Conservation (phyloP, 768 basidiomycete genomes). For the Russula sp. region DNA sequence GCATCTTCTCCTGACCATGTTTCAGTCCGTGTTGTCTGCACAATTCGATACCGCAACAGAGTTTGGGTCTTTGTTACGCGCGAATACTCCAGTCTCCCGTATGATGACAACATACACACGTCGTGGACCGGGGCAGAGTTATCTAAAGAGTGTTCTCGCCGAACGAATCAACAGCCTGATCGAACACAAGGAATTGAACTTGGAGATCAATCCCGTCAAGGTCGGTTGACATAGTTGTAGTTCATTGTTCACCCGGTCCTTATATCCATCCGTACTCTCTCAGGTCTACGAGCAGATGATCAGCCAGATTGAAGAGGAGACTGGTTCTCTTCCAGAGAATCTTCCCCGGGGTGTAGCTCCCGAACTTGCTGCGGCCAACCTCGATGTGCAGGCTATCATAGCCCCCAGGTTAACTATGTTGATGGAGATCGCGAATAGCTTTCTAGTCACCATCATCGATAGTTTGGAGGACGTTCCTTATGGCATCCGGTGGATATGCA, state of each 20-base stretch:
- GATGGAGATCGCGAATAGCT: constrained; percentile 99
- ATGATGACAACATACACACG: constrained; percentile 99
- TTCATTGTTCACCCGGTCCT: not conserved
- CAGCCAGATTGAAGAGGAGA: constrained; percentile 97
- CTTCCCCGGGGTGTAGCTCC: constrained; percentile 90
- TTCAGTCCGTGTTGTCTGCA: constrained; percentile 95
- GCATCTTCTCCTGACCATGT: constrained; percentile 97
- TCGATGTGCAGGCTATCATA: constrained; percentile 96
- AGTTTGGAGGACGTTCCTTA: constrained; percentile 98
- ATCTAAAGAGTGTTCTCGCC: constrained; percentile 94
- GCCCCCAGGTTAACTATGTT: constrained; percentile 96
- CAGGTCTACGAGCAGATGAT: constrained; percentile 99
- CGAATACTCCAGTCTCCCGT: constrained; percentile 97
- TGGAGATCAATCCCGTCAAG: constrained; percentile 99
- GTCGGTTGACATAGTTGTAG: constrained; percentile 34
- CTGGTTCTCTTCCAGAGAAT: constrained; percentile 83
- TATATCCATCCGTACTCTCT: not conserved
- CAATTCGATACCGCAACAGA: constrained; percentile 99
- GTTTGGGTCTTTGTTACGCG: constrained; percentile 96
- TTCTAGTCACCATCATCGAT: constrained; percentile 95
- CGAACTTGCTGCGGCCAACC: constrained; percentile 88
- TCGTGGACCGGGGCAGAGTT: constrained; percentile 96
- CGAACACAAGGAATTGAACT: constrained; percentile 98
- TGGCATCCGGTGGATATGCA: constrained; percentile 99
- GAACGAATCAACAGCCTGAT: constrained; percentile 98